Evolutionary conservation across 768 basidiomycete species (phyloP).

Genomic region (Panaeolus papilionaceus): DNA sequence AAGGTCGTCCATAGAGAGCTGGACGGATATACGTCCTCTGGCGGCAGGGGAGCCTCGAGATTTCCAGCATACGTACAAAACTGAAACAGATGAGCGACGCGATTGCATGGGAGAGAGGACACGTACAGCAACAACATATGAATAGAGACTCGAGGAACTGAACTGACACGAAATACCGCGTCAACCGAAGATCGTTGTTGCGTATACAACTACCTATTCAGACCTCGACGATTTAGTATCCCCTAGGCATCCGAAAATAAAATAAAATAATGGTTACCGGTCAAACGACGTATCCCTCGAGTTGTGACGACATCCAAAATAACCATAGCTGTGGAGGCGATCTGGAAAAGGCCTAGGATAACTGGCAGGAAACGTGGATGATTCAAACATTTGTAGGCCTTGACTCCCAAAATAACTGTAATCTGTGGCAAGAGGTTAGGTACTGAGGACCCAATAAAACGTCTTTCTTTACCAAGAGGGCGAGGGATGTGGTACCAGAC

Average conservation of each 20-base stretch:
- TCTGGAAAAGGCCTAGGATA: conserved; percentile 48
- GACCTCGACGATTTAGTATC: conserved; percentile 12
- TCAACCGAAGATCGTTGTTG: conserved; percentile 39
- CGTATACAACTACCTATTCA: conserved; percentile 55
- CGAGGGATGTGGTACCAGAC: conserved; percentile 43
- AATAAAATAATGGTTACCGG: conserved; percentile 42
- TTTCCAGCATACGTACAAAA: conserved; percentile 61
- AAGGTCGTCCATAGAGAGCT: conserved; percentile 50
- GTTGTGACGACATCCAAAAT: conserved; percentile 47
- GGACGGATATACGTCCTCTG: conserved; percentile 61
- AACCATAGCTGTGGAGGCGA: conserved; percentile 47
- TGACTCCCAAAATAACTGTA: conserved; percentile 67
- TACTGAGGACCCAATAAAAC: not conserved
- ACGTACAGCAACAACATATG: conserved; percentile 66
- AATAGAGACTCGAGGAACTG: conserved; percentile 63
- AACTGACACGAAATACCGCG: conserved; percentile 50
- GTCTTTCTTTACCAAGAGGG: conserved; percentile 41
- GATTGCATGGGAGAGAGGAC: not conserved
- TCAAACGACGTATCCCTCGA: conserved; percentile 47
- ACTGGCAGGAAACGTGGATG: conserved; percentile 60
- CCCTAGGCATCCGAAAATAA: not conserved
- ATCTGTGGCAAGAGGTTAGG: conserved; percentile 43
- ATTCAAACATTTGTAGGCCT: conserved; percentile 70
- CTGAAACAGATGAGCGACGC: conserved; percentile 34
- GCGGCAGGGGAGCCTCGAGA: conserved; percentile 55